Percentiles rank a stretch among this genome's conserved stretches.
Conservation (phyloP, 2,329 filamentous ascomycete species). For the Penicillium psychrosexuale region DNA sequence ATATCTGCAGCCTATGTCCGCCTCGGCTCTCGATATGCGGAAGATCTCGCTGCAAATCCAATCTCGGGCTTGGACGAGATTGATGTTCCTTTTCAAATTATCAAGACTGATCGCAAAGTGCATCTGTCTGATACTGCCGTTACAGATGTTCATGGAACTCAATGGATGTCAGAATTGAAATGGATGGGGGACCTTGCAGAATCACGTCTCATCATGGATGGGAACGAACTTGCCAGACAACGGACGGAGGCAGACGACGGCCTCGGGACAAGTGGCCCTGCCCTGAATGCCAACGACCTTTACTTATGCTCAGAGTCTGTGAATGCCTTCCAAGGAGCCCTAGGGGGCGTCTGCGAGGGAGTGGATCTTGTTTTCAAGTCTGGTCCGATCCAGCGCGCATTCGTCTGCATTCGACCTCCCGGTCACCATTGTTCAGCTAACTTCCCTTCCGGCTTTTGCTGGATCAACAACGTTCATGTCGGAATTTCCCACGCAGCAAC, state of each 20-base stretch:
- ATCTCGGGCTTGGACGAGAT: conserved; percentile 37
- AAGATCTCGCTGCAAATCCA: conserved; percentile 67
- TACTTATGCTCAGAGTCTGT: conserved; percentile 86
- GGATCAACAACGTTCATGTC: conserved; percentile 97
- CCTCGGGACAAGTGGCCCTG: conserved; percentile 42
- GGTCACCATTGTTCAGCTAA: conserved; percentile 92
- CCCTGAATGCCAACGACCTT: conserved; percentile 82
- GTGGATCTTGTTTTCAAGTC: conserved; percentile 77
- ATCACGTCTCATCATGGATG: conserved; percentile 69
- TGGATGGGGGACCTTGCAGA: conserved; percentile 80
- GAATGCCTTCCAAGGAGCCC: conserved; percentile 80
- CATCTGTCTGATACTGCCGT: conserved; percentile 72
- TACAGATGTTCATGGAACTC: conserved; percentile 82
- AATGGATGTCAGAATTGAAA: conserved; percentile 91
- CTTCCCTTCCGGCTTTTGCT: conserved; percentile 93
- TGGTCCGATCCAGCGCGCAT: conserved; percentile 68
- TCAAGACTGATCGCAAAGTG: conserved; percentile 71
- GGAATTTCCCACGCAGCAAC: conserved; percentile 89
- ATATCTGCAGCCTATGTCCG: conserved; percentile 84
- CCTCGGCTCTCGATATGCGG: conserved; percentile 75
- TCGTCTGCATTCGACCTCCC: conserved; percentile 87
- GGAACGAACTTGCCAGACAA: conserved; percentile 73
- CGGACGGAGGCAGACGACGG: conserved; percentile 38
- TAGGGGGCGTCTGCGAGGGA: conserved; percentile 91
- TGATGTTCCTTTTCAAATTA: conserved; percentile 69